Percentiles rank a stretch among this genome's conserved stretches.
These are phyloP conservation scores for Irpex sp. DNA, from an alignment of 1,284 basidiomycete species.

Conservation along the genomic window DNA sequence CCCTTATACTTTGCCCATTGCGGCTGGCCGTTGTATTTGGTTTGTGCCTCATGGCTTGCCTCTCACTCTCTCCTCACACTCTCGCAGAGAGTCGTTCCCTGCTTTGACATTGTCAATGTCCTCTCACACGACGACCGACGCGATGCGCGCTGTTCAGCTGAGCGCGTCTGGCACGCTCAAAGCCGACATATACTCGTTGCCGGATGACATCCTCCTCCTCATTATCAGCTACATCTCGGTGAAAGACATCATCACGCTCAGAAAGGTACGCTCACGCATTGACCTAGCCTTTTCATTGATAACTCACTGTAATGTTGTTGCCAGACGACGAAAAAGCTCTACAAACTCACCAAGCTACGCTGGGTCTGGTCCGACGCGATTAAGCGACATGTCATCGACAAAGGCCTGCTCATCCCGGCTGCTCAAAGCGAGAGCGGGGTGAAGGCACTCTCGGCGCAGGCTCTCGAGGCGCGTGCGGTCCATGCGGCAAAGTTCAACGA, in stretches of 20 bases:
- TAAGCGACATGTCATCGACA: slow-evolving; percentile 30
- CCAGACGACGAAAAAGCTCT: slow-evolving; percentile 32
- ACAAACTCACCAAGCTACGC: slow-evolving; percentile 29
- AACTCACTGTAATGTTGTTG: neutral
- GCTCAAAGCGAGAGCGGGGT: slow-evolving; percentile 20
- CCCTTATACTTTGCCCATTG: neutral
- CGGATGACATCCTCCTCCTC: slow-evolving; percentile 34
- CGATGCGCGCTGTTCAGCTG: neutral
- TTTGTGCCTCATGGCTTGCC: neutral
- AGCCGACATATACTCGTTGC: slow-evolving; percentile 19
- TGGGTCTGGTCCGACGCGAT: slow-evolving; percentile 37
- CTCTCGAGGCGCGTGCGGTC: slow-evolving; percentile 33
- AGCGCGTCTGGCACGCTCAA: neutral
- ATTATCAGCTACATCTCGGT: slow-evolving; percentile 31
- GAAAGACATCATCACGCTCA: slow-evolving; percentile 31
- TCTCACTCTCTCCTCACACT: neutral
- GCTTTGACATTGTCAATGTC: neutral
- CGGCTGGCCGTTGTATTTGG: neutral
- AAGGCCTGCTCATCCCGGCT: slow-evolving; percentile 32
- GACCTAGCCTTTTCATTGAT: slow-evolving; percentile 1
- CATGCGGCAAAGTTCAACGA: slow-evolving; percentile 33
- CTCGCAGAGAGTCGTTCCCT: neutral
- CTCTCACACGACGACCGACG: neutral
- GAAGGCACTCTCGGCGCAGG: slow-evolving; percentile 27
- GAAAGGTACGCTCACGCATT: slow-evolving; percentile 26